phyloP scores from a whole-genome alignment of 768 basidiomycete species.

The Omphalotus guepiniiformis region DNA sequence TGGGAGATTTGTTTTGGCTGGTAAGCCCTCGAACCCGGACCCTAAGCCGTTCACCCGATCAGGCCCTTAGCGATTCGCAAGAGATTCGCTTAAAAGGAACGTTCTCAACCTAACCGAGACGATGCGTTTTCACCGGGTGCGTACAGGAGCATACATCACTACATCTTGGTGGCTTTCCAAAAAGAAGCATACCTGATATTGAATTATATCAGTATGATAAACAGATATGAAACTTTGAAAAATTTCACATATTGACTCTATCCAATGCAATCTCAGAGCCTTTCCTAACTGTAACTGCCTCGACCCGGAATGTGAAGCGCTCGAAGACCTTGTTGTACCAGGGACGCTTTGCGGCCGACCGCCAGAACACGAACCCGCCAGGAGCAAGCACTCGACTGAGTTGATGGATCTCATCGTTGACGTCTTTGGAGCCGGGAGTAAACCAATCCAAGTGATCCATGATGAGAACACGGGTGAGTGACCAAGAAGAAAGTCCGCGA shows the following conservation, averaged over 20 bases:
- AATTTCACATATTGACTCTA: slow-evolving; percentile 69
- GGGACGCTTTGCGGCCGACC: slow-evolving; percentile 57
- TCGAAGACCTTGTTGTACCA: slow-evolving; percentile 64
- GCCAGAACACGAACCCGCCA: slow-evolving; percentile 63
- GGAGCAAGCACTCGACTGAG: slow-evolving; percentile 51
- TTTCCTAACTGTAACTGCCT: slow-evolving; percentile 47
- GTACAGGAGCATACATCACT: too few species aligned
- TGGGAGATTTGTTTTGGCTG: too few species aligned
- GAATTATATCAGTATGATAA: neutral
- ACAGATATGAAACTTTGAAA: slow-evolving; percentile 5
- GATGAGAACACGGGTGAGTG: slow-evolving; percentile 58
- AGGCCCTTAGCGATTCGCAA: too few species aligned
- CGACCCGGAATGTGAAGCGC: slow-evolving; percentile 48
- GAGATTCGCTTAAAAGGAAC: too few species aligned
- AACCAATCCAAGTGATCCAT: slow-evolving; percentile 74
- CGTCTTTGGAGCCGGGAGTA: slow-evolving; percentile 39
- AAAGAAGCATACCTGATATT: slow-evolving; percentile 32
- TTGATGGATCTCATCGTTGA: slow-evolving; percentile 51
- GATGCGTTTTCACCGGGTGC: too few species aligned
- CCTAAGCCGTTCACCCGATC: too few species aligned
- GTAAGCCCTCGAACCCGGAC: too few species aligned
- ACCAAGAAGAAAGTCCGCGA: slow-evolving; percentile 27
- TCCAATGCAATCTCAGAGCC: slow-evolving; percentile 50
- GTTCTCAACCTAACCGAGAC: too few species aligned
- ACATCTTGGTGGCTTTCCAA: slow-evolving; percentile 26